A percentile compares a stretch with the other conserved stretches of the same genome.
Conservation (phyloP, 116 monocot species). For the Dioscorea cayenensis region DNA sequence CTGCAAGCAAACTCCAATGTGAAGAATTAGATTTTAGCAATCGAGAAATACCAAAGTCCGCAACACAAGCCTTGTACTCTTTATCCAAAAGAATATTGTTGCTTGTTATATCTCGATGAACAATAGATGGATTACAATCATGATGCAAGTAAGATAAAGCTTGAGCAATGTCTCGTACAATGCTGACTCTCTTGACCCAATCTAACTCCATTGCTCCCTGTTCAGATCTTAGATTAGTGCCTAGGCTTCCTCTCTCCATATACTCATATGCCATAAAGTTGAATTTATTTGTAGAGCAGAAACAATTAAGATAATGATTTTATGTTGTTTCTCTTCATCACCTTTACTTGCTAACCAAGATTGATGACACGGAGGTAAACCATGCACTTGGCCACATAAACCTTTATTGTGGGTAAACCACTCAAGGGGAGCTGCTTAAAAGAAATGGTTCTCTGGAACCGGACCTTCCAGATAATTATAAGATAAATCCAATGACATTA, state of each 20-base stretch:
- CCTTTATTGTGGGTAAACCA: too few species aligned
- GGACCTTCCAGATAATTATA: too few species aligned
- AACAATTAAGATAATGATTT: conserved; percentile 1
- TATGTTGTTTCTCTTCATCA: too few species aligned
- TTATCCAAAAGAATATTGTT: conserved; percentile 15
- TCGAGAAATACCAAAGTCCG: too few species aligned
- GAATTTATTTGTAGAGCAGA: conserved; percentile 9
- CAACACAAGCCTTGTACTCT: not conserved
- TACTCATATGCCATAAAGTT: conserved; percentile 27
- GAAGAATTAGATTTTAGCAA: too few species aligned
- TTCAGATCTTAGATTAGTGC: not conserved
- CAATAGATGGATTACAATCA: conserved; percentile 14
- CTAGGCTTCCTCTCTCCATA: conserved; percentile 24
- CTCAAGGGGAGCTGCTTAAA: too few species aligned
- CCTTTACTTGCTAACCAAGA: too few species aligned
- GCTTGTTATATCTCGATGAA: conserved; percentile 17
- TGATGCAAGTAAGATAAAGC: conserved; percentile 19
- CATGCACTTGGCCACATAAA: too few species aligned
- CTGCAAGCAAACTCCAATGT: too few species aligned
- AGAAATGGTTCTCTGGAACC: too few species aligned
- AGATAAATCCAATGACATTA: too few species aligned
- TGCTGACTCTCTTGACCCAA: conserved; percentile 15
- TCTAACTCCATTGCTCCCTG: conserved; percentile 13
- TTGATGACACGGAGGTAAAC: too few species aligned
- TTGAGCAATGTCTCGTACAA: conserved; percentile 6